Evolutionary conservation across 2,329 filamentous ascomycete genomes (phyloP).

Genomic region (Macrophomina pseudophaseolina): DNA sequence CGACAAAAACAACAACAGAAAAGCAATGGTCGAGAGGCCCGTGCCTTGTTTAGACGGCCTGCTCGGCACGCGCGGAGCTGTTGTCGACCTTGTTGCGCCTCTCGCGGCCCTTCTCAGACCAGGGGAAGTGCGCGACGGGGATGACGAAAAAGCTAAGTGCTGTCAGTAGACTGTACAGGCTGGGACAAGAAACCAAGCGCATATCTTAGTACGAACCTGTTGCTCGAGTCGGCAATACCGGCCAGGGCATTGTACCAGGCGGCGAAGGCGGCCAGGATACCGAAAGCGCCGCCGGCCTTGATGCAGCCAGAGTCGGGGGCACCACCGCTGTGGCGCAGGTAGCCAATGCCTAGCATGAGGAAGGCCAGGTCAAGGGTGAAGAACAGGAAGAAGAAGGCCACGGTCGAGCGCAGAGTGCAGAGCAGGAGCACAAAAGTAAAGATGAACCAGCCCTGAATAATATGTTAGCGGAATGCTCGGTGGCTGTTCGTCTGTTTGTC

Average conservation of each 20-base stretch:
- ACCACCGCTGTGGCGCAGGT: slow-evolving; percentile 52
- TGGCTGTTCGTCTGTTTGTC: neutral
- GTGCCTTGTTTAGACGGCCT: slow-evolving; percentile 15
- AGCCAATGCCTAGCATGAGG: slow-evolving; percentile 60
- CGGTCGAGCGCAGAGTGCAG: slow-evolving; percentile 62
- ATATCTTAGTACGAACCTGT: slow-evolving; percentile 44
- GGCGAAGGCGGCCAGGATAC: slow-evolving; percentile 57
- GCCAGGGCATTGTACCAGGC: slow-evolving; percentile 62
- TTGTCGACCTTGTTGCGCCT: slow-evolving; percentile 48
- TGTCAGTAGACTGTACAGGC: neutral
- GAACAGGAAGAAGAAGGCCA: slow-evolving; percentile 64
- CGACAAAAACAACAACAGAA: no score
- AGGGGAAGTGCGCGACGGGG: slow-evolving; percentile 92
- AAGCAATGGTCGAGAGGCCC: no score
- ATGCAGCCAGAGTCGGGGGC: slow-evolving; percentile 53
- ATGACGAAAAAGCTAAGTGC: slow-evolving; percentile 82
- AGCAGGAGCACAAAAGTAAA: slow-evolving; percentile 62
- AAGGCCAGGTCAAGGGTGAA: slow-evolving; percentile 64
- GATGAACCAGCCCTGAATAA: slow-evolving; percentile 62
- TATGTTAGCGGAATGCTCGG: slow-evolving; percentile 34
- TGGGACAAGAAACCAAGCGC: neutral
- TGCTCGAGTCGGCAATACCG: slow-evolving; percentile 60
- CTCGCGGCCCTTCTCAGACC: slow-evolving; percentile 64
- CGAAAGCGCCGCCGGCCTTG: slow-evolving; percentile 59
- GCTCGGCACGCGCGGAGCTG: slow-evolving; percentile 40